Evolutionary conservation across 2,329 filamentous ascomycete species (phyloP), one percentile per base, ranked within the genome.

Genomic region (Acrodontium crateriforme): DNA sequence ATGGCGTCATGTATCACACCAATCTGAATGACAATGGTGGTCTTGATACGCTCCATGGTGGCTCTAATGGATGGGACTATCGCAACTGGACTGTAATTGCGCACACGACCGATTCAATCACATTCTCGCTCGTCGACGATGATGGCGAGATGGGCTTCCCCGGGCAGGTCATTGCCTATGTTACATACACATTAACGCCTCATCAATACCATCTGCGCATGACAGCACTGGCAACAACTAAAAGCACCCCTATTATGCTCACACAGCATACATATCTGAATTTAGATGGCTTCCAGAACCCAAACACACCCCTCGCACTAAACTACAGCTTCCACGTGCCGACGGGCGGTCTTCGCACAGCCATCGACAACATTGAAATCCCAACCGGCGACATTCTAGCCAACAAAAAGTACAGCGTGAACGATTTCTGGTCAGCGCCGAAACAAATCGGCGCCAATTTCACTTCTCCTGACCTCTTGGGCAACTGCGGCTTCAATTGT

Each of bases 231-330:
- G 60, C 78, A 3, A 75, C 72, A 3, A 80, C 74, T 10, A 72
- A 79, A 58, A 77, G 73, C 59, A 84, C 79, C 5, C 79, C 79
- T 26, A 82, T 85, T 51, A 84, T 85, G 79, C 63, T 84, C 33
- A 79, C 67, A 48, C 71, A 71, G 22, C 72, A 76, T 50, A 70
- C 67, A 2, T 85, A 85, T 62, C 85, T 78, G 78, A 85, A 85
- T 50, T 62, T 85, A 27, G 79, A 85, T 45, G 79, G 74, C 23
- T 85, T 78, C 44, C 65, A 74, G 46, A 83, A 84, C 55, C 72
- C 76, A 28, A 63, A 76, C 50, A 80, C 76, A 2, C 61, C 62
- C 29, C 61, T 60, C 2, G 66, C 66, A 5, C 62, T 79, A 28
- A 79, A 83, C 56, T 76, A 84, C 59, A 75, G 71, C 9, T 61